These are phyloP conservation scores for Fonsecaea pedrosoi DNA, from an alignment of 2,329 filamentous ascomycete genomes.

Conservation along the genomic window DNA sequence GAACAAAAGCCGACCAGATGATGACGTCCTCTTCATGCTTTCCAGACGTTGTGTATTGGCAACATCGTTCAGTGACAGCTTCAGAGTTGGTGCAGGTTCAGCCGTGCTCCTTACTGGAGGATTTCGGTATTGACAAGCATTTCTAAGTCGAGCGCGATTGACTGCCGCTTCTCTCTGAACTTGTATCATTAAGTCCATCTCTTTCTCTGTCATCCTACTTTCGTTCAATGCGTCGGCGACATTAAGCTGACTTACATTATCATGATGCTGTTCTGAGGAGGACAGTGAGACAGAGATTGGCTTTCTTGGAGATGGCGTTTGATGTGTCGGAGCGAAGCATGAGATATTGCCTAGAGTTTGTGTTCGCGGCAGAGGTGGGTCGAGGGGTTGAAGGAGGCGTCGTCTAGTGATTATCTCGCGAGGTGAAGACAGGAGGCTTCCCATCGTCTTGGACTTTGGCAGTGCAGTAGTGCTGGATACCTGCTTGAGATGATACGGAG, in stretches of 20 bases:
- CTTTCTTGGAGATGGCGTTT: constrained; percentile 33
- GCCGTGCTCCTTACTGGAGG: neutral
- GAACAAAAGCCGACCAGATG: constrained; percentile 9
- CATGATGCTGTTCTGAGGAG: neutral
- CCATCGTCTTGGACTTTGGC: constrained; percentile 32
- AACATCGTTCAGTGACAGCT: constrained; percentile 12
- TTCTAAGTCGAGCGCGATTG: constrained; percentile 29
- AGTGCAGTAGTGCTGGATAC: constrained; percentile 12
- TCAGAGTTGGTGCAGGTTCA: neutral
- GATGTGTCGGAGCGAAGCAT: constrained; percentile 24
- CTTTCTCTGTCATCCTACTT: constrained; percentile 34
- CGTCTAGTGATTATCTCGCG: constrained; percentile 28
- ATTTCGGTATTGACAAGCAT: constrained; percentile 8
- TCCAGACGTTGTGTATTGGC: neutral
- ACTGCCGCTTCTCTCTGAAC: constrained; percentile 33
- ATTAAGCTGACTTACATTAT: constrained; percentile 22
- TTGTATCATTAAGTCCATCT: constrained; percentile 30
- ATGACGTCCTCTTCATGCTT: constrained; percentile 9
- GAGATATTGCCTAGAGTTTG: constrained; percentile 36
- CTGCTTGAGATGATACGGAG: constrained; percentile 11
- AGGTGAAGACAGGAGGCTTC: constrained; percentile 20
- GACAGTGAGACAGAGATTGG: constrained; percentile 16
- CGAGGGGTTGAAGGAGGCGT: constrained; percentile 35
- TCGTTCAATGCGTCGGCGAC: constrained; percentile 29
- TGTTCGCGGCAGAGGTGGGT: constrained; percentile 34